phyloP scores from a whole-genome alignment of 2,329 filamentous ascomycete species.

The Eurotiales sp. region DNA sequence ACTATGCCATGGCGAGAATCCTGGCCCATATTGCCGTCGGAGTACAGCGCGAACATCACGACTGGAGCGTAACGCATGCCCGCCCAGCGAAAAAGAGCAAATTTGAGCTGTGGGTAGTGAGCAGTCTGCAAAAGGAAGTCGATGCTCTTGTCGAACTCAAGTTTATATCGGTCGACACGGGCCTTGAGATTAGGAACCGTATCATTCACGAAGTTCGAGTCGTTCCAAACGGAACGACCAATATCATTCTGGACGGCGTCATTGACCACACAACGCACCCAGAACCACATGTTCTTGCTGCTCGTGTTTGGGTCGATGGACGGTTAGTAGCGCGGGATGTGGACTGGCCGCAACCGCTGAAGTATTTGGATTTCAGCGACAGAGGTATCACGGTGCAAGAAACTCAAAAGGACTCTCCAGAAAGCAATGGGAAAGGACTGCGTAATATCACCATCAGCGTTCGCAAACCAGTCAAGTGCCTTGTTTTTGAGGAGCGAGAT shows the following conservation, averaged over 20 bases:
- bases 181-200: slow-evolving; percentile 22
- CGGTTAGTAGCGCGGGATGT: slow-evolving; percentile 52
- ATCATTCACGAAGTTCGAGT: slow-evolving; percentile 43
- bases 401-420: neutral
- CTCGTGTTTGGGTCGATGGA: slow-evolving; percentile 50
- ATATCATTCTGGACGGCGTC: slow-evolving; percentile 44
- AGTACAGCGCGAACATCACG: slow-evolving; percentile 41
- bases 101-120: slow-evolving; percentile 57
- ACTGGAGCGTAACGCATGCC: slow-evolving; percentile 52
- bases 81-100: slow-evolving; percentile 51
- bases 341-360: slow-evolving; percentile 59
- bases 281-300: slow-evolving; percentile 51
- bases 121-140: slow-evolving; percentile 38
- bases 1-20: slow-evolving; percentile 58
- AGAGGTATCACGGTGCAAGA: slow-evolving; percentile 6
- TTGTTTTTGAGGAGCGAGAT: slow-evolving; percentile 57
- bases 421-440: slow-evolving; percentile 38
- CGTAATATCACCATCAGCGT: neutral
- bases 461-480: slow-evolving; percentile 48
- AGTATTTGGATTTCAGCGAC: slow-evolving; percentile 24
- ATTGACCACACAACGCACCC: slow-evolving; percentile 39
- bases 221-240: slow-evolving; percentile 54
- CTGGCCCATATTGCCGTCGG: slow-evolving; percentile 56
- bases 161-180: slow-evolving; percentile 54
- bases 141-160: slow-evolving; percentile 37